A percentile compares a stretch with the other conserved stretches of the same genome.
These are phyloP conservation scores for Diaporthe sp. DNA, from an alignment of 2,329 filamentous ascomycete species.

Conservation along the genomic window DNA sequence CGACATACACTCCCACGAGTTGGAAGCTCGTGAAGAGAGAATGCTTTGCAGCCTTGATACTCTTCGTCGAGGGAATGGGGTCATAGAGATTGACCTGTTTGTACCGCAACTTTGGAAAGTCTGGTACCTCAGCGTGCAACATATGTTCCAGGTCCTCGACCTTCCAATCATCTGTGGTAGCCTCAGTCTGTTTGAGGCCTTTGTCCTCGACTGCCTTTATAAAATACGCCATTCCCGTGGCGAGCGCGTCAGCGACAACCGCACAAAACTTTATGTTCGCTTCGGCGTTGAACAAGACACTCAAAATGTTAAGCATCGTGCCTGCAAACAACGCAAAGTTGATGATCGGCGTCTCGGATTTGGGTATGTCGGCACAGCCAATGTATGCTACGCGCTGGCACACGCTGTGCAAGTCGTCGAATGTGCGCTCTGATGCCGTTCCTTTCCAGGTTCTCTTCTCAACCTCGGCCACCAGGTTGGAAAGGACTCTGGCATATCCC, in stretches of 20 bases:
- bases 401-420: constrained; percentile 49
- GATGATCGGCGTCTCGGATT: constrained; percentile 47
- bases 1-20: constrained; percentile 33
- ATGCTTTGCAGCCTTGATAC: constrained; percentile 9
- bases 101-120: constrained; percentile 28
- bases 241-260: constrained; percentile 26
- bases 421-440: constrained; percentile 36
- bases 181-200: neutral
- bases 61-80: constrained; percentile 23
- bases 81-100: constrained; percentile 29
- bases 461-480: constrained; percentile 44
- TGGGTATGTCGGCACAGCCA: constrained; percentile 56
- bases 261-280: constrained; percentile 26
- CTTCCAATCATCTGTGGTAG: neutral
- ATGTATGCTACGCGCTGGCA: constrained; percentile 59
- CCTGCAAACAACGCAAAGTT: constrained; percentile 57
- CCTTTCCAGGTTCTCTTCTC: constrained; percentile 37
- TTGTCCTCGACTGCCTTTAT: constrained; percentile 2
- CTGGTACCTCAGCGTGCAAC: constrained; percentile 13
- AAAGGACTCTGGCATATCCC: constrained; percentile 39
- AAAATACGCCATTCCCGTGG: constrained; percentile 33
- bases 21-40: constrained; percentile 28
- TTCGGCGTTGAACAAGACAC: constrained; percentile 26
- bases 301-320: constrained; percentile 45
- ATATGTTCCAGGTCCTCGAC: neutral